Evolutionary conservation across 768 basidiomycete species (phyloP).

Genomic region (Phaeolepiota aurea): DNA sequence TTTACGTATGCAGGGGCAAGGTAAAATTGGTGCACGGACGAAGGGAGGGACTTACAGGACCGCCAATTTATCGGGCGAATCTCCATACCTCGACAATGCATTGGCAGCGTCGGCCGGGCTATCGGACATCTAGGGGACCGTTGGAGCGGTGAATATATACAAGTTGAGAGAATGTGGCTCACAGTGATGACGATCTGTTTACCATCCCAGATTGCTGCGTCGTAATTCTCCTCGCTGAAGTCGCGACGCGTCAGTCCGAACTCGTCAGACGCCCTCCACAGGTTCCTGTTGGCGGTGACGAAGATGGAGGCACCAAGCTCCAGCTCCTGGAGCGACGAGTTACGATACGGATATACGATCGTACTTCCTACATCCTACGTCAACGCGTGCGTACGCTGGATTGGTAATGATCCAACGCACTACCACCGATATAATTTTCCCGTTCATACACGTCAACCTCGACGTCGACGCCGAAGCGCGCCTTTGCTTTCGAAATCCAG

Average conservation of each 20-base stretch:
- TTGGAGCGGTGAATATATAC: too few species aligned
- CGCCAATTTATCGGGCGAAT: constrained; percentile 46
- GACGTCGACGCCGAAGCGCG: constrained; percentile 58
- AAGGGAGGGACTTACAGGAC: constrained; percentile 37
- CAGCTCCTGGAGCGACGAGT: constrained; percentile 45
- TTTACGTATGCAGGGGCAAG: background rate
- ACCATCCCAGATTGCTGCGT: constrained; percentile 81
- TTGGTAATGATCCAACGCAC: constrained; percentile 46
- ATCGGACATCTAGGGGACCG: constrained; percentile 24
- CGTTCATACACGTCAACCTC: constrained; percentile 84
- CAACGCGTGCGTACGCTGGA: constrained; percentile 2
- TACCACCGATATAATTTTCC: constrained; percentile 69
- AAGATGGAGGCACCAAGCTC: constrained; percentile 91
- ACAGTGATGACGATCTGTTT: constrained; percentile 59
- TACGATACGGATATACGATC: constrained; percentile 65
- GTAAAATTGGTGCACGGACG: background rate
- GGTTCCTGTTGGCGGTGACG: constrained; percentile 60
- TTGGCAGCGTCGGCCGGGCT: constrained; percentile 70
- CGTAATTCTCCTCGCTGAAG: constrained; percentile 39
- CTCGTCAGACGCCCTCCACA: constrained; percentile 70
- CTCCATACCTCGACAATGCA: constrained; percentile 73
- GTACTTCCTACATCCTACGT: constrained; percentile 69
- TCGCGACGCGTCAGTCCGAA: constrained; percentile 58
- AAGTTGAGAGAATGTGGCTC: too few species aligned
- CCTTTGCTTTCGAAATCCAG: constrained; percentile 75